Percentiles rank a stretch among this genome's conserved stretches.
Evolutionary conservation across 768 basidiomycete species (phyloP).

Genomic region (Lyophyllum atratum): DNA sequence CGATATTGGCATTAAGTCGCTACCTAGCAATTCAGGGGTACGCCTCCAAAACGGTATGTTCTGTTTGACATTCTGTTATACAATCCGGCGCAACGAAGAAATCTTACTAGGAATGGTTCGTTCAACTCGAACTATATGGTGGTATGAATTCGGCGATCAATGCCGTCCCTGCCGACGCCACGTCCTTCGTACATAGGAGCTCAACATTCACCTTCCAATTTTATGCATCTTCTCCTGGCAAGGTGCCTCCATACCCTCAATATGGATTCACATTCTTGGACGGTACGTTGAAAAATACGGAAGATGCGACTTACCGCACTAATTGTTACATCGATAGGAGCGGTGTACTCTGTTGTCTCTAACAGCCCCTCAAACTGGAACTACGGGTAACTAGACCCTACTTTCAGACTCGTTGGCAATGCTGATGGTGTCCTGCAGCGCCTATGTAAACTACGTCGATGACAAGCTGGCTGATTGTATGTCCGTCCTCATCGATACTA

Average conservation of each 20-base stretch:
- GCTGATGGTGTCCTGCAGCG: conserved; percentile 15
- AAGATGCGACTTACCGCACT: neutral
- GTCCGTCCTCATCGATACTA: neutral
- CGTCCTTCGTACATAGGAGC: conserved; percentile 47
- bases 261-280: conserved; percentile 47
- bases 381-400: conserved; percentile 22
- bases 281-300: conserved; percentile 15
- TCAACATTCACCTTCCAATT: conserved; percentile 51
- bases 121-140: conserved; percentile 44
- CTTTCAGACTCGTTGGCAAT: neutral
- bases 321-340: conserved; percentile 12
- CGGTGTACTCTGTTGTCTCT: conserved; percentile 25
- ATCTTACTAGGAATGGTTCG: conserved; percentile 32
- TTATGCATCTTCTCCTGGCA: conserved; percentile 42
- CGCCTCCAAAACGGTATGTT: conserved; percentile 27
- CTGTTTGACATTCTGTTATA: neutral
- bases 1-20: conserved; percentile 31
- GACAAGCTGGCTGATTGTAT: conserved; percentile 33
- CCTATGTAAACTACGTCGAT: conserved; percentile 44
- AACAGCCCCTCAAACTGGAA: conserved; percentile 30
- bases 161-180: conserved; percentile 36
- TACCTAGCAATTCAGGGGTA: conserved; percentile 39
- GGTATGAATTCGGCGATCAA: conserved; percentile 49
- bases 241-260: conserved; percentile 42
- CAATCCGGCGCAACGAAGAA: neutral